Base-by-base conservation (phyloP, 129 eudicot species). In the Oenanthe sinensis region DNA sequence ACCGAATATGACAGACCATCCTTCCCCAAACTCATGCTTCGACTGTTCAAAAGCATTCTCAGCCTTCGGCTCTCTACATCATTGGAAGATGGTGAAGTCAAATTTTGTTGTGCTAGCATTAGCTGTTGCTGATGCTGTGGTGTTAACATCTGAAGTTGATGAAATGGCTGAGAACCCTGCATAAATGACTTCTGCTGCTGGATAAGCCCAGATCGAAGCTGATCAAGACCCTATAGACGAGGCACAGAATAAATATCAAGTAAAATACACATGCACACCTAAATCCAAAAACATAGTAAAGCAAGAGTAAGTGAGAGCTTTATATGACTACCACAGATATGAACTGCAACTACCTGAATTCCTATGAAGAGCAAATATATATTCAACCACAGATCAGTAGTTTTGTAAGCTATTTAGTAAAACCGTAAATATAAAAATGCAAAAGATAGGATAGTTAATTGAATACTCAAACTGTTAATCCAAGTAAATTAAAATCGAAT, bases 121-220 rank as follows among this genome's bases (percentile, higher is more conserved):
- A 95, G 93, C 80, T 95, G 98, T 77, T 91, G 98, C 75, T 93
- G 98, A 83, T 93, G 98, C 80, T 95, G 98, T 42, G 97, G 97
- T 54, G 96, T 79, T 77, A 95, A 79, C 96, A 95, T 95, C 81
- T 91, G 98, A 67, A 91, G 86, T 75, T 95, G 96, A 82, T 91
- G 97, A 87, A 85, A 95, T 33, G 97, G 87, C 82, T 95, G 98
- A 49, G 97, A 69, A 43, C 96, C 98, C 83, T 83, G 98, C 93
- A 94, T 95, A 75, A 84, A 91, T 45, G 97, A 85, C 82, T 95
- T 95, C 78, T 87, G 98, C 83, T 95, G 98, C 88, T 91, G 98
- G 78, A 91, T 90, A 75, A 93, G 80, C 76, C 98, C 97, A 79
- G 97, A 83, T 9, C 97, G 87, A 75, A 95, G 84, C 77, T 89